phyloP scores from a whole-genome alignment of 2,329 filamentous ascomycete species.

The Colletotrichum tabaci region DNA sequence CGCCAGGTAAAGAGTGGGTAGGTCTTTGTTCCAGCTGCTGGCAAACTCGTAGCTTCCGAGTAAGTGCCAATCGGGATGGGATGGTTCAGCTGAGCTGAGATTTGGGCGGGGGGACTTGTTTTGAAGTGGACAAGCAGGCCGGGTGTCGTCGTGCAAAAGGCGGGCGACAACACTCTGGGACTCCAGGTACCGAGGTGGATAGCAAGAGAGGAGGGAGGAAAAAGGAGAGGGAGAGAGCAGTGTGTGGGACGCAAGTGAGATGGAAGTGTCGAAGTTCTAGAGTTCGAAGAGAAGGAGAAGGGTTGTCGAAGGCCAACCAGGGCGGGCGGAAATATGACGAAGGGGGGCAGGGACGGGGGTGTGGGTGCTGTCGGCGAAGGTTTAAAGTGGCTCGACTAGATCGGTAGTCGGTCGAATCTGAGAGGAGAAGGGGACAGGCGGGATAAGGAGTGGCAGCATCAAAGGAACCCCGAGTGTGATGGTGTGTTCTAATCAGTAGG shows the following conservation, averaged over 20 bases:
- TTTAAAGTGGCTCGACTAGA: constrained; percentile 41
- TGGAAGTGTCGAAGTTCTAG: constrained; percentile 41
- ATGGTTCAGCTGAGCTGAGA: constrained; percentile 15
- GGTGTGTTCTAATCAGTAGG: background rate
- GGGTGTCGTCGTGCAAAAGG: background rate
- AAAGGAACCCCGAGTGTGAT: constrained; percentile 16
- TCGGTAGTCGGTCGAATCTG: constrained; percentile 41
- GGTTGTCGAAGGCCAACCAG: constrained; percentile 31
- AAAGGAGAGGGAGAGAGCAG: background rate
- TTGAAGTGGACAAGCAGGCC: background rate
- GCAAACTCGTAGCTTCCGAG: constrained; percentile 15
- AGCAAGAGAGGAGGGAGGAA: background rate
- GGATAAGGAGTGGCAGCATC: constrained; percentile 1
- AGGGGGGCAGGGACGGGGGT: constrained; percentile 33
- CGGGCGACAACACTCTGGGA: constrained; percentile 10
- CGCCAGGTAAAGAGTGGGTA: constrained; percentile 8
- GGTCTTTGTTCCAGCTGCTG: constrained; percentile 28
- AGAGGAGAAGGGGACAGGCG: constrained; percentile 20
- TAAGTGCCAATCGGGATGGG: constrained; percentile 1
- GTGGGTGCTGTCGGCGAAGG: constrained; percentile 36
- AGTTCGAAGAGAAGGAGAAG: constrained; percentile 42
- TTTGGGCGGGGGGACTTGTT: background rate
- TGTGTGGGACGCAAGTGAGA: constrained; percentile 19
- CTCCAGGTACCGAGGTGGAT: too few relatives aligned
- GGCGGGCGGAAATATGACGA: constrained; percentile 39